Conservation (phyloP, 1,284 basidiomycete species). For the Ceratobasidium sp. region DNA sequence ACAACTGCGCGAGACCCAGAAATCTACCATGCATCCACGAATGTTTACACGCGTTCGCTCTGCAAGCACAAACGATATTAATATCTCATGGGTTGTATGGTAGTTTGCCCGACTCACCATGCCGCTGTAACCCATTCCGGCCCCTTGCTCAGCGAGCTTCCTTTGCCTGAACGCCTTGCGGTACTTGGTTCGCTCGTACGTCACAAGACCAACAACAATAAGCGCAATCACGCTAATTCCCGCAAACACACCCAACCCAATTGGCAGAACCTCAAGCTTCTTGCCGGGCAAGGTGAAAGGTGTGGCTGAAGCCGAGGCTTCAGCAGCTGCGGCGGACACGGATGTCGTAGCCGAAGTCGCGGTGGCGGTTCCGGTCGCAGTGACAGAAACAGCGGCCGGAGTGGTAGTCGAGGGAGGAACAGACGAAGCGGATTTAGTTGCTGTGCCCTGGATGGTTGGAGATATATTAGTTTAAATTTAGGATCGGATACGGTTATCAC, state of each 20-base stretch:
- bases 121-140: conserved; percentile 66
- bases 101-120: too few relatives aligned
- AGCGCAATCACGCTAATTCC: conserved; percentile 80
- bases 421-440: conserved; percentile 37
- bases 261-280: conserved; percentile 73
- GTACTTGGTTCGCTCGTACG: conserved; percentile 81
- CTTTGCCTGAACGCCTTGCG: conserved; percentile 80
- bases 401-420: conserved; percentile 30
- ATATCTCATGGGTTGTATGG: too few relatives aligned
- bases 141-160: conserved; percentile 71
- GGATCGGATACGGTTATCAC: not conserved
- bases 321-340: conserved; percentile 38
- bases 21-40: not conserved
- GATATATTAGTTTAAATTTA: conserved; percentile 7
- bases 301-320: conserved; percentile 50
- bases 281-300: conserved; percentile 74
- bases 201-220: conserved; percentile 79
- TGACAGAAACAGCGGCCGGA: conserved; percentile 43
- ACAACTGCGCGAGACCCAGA: not conserved
- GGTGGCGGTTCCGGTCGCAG: conserved; percentile 42
- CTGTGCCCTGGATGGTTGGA: conserved; percentile 7
- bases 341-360: conserved; percentile 42
- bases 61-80: too few relatives aligned
- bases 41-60: conserved; percentile 21
- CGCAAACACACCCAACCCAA: conserved; percentile 80